These are phyloP conservation scores for Antrodiella citrinella DNA, from an alignment of 768 basidiomycete genomes.

Conservation along the genomic window DNA sequence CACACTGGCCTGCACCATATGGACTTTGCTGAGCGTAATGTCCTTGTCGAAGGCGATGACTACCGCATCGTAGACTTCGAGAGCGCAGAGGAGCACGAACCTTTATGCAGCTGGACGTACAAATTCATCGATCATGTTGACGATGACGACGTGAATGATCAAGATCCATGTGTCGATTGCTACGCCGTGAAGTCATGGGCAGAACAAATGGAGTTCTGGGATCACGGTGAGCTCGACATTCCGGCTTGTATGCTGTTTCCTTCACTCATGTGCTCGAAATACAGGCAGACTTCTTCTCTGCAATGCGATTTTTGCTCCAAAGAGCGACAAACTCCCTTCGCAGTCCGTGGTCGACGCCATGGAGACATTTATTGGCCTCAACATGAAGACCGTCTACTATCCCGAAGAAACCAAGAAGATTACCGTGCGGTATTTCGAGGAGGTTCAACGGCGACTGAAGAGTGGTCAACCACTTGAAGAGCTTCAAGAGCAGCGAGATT, in stretches of 20 bases:
- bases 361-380: not conserved
- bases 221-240: not conserved
- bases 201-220: not conserved
- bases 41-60: not conserved
- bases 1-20: not conserved
- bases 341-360: not conserved
- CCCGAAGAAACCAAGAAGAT: not conserved
- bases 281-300: no score
- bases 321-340: not conserved
- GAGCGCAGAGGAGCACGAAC: not conserved
- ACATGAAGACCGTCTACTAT: not conserved
- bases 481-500: not conserved
- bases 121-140: not conserved
- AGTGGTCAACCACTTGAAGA: not conserved
- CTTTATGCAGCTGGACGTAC: not conserved
- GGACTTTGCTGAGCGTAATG: not conserved
- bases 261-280: no score
- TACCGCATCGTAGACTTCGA: not conserved
- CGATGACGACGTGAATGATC: not conserved
- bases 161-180: not conserved
- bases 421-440: not conserved
- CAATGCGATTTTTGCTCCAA: not conserved
- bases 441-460: not conserved
- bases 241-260: no score
- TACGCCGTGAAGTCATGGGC: not conserved